These are phyloP conservation scores for Jatropha multifida DNA, from an alignment of 441 rosid species.

Conservation along the genomic window DNA sequence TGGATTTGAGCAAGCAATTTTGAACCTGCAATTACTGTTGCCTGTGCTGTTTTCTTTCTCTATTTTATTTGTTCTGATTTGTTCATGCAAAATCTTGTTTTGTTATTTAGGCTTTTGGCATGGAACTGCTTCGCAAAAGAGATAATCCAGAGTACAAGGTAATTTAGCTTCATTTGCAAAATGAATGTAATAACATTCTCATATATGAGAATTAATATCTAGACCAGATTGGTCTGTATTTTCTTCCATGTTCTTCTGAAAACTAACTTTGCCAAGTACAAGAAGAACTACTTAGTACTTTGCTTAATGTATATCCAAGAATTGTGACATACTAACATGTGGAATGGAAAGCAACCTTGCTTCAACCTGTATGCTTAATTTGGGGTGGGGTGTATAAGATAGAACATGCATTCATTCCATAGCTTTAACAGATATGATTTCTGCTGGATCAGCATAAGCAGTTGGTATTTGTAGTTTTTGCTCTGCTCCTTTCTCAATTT, in stretches of 20 bases:
- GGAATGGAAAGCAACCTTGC: neutral
- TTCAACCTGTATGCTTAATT: neutral
- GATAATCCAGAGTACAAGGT: constrained; percentile 95
- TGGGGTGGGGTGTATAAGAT: neutral
- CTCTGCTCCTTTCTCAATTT: neutral
- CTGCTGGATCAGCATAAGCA: neutral
- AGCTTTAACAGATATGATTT: neutral
- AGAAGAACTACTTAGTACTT: neutral
- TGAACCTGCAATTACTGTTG: neutral
- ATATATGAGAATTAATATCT: neutral
- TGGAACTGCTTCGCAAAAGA: constrained; percentile 84
- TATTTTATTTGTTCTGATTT: neutral
- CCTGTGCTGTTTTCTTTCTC: neutral
- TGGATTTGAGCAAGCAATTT: neutral
- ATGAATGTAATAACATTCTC: neutral
- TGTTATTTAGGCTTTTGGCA: constrained; percentile 80
- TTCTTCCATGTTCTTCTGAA: neutral
- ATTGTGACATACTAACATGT: neutral
- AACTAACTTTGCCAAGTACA: neutral
- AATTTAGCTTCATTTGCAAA: constrained; percentile 18
- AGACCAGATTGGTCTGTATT: neutral
- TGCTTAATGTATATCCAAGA: neutral
- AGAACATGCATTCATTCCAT: neutral
- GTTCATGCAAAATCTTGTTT: constrained; percentile 14
- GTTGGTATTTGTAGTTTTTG: neutral